phyloP scores from a whole-genome alignment of 1,139 yeast genomes.

The Lodderomyces pseudojiufengensis region DNA sequence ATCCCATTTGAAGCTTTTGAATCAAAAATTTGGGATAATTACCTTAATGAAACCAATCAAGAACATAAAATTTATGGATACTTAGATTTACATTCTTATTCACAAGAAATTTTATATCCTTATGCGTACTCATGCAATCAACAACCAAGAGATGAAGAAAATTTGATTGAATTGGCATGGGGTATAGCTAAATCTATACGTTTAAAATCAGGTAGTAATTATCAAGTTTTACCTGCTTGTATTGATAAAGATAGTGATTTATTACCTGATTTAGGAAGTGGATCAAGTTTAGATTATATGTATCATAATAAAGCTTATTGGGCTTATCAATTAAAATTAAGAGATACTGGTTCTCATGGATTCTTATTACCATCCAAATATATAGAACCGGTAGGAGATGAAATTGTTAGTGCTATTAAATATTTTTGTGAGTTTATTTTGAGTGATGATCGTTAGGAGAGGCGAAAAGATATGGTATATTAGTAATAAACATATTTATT shows the following conservation, averaged over 20 bases:
- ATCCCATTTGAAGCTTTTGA: slow-evolving; percentile 75
- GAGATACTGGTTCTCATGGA: slow-evolving; percentile 84
- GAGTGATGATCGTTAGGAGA: slow-evolving; percentile 34
- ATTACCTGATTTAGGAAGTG: slow-evolving; percentile 72
- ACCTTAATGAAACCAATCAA: slow-evolving; percentile 56
- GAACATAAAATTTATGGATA: slow-evolving; percentile 69
- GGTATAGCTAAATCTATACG: slow-evolving; percentile 76
- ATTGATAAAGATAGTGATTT: slow-evolving; percentile 70
- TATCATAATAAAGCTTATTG: slow-evolving; percentile 76
- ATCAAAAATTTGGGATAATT: slow-evolving; percentile 59
- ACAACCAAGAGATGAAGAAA: slow-evolving; percentile 75
- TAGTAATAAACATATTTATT: too few relatives aligned
- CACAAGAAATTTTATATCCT: slow-evolving; percentile 80
- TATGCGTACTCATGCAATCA: slow-evolving; percentile 76
- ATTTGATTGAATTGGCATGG: slow-evolving; percentile 73
- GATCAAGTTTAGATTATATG: slow-evolving; percentile 81
- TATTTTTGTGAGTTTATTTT: slow-evolving; percentile 69
- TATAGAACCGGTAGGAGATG: slow-evolving; percentile 74
- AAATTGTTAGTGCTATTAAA: slow-evolving; percentile 63
- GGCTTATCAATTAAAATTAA: slow-evolving; percentile 78
- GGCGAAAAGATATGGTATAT: too few relatives aligned
- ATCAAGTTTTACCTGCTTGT: slow-evolving; percentile 74
- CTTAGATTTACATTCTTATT: slow-evolving; percentile 78
- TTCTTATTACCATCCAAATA: slow-evolving; percentile 70
- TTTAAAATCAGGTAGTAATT: slow-evolving; percentile 55